Evolutionary conservation across 306 rosid genomes (phyloP), one percentile per base, ranked within the genome.

Genomic region (Canavalia gladiata): DNA sequence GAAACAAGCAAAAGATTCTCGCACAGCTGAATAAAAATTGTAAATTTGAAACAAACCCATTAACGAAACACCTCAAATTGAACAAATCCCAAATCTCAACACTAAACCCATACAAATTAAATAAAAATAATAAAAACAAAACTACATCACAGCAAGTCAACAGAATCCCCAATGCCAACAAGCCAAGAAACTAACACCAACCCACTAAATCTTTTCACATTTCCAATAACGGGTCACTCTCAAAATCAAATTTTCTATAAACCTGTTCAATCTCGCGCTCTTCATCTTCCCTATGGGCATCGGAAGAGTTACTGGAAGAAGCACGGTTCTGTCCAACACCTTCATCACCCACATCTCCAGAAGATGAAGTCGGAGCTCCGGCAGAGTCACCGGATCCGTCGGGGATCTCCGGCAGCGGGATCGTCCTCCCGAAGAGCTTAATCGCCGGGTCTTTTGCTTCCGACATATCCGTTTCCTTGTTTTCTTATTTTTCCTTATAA

Each of bases 381-480:
- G 4, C 11, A 0, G 78, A 57, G 68, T 83, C 86, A 2, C 52
- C 74, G 60, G 68, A 41, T 54, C 73, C 66, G 34, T 11, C 4
- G 3, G 64, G 46, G 6, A 78, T 46, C 76, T 83, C 87, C 82
- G 88, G 92, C 84, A 91, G 67, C 49, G 90, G 74, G 74, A 93
- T 88, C 77, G 94, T 93, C 90, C 72, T 87, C 57, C 97, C 97
- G 47, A 93, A 91, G n/a, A 93, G 88, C 94, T 91, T 93, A 60
- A 93, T 86, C 50, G 89, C 81, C 33, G 85, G 83, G 84, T 90
- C 90, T 80, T 77, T 88, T 7, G 81, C 18, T 79, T 81, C 87
- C 37, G 73, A 80, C 96, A 91, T 90, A 88, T 69, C 72, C 12
- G 2, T 51, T 57, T n/a, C 54, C 1, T 25, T 49, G 1, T 1